Evolutionary conservation across 1,139 yeast species (phyloP).

Genomic region (Geotrichum australiense): DNA sequence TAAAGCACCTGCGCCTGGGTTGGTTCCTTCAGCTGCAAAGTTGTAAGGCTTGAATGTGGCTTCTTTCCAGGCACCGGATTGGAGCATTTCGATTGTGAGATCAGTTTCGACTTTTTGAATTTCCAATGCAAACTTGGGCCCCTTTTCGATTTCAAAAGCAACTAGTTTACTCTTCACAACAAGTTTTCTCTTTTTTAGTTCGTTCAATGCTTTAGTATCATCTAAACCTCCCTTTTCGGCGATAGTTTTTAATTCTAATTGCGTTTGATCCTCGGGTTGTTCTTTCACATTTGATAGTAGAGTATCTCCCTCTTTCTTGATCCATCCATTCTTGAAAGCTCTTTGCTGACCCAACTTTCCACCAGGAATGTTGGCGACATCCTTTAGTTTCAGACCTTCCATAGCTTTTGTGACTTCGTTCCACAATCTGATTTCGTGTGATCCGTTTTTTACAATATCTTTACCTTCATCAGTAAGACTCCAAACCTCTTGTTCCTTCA

Average conservation of each 20-base stretch:
- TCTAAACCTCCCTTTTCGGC: slow-evolving; percentile 49
- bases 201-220: slow-evolving; percentile 64
- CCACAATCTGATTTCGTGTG: slow-evolving; percentile 82
- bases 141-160: slow-evolving; percentile 72
- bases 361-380: slow-evolving; percentile 73
- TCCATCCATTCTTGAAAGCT: slow-evolving; percentile 98
- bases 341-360: slow-evolving; percentile 95
- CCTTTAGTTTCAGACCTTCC: slow-evolving; percentile 76
- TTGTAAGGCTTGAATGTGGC: slow-evolving; percentile 91
- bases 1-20: slow-evolving; percentile 82
- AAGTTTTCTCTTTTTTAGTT: slow-evolving; percentile 90
- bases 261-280: slow-evolving; percentile 61
- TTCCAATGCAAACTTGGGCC: slow-evolving; percentile 73
- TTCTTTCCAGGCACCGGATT: slow-evolving; percentile 67
- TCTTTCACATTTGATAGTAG: slow-evolving; percentile 48
- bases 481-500: slow-evolving; percentile 73
- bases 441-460: slow-evolving; percentile 70
- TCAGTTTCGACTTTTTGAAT: slow-evolving; percentile 85
- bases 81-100: slow-evolving; percentile 85
- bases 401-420: slow-evolving; percentile 66
- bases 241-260: slow-evolving; percentile 55
- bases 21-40: slow-evolving; percentile 89
- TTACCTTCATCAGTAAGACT: slow-evolving; percentile 73
- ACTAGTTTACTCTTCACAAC: slow-evolving; percentile 63
- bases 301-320: slow-evolving; percentile 75